Conservation (phyloP, 2,329 filamentous ascomycete genomes). For the Malbranchea zuffiana region DNA sequence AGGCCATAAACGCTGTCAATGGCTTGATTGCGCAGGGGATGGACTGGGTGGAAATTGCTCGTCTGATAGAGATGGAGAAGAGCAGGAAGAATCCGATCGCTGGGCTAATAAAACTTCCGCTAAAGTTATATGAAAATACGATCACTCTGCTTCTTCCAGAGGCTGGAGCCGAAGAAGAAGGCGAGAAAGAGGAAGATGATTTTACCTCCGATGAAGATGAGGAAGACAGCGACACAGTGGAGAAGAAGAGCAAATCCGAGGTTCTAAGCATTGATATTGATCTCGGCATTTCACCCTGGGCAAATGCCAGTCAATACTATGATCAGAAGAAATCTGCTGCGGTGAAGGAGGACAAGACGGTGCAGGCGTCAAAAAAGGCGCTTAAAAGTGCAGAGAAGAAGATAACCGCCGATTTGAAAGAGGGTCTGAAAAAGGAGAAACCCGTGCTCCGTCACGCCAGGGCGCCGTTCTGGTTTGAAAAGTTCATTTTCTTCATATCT, state of each 20-base stretch:
- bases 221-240: slow-evolving; percentile 20
- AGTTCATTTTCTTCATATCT: slow-evolving; percentile 90
- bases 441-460: slow-evolving; percentile 72
- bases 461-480: slow-evolving; percentile 89
- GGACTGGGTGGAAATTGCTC: slow-evolving; percentile 91
- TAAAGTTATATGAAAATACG: slow-evolving; percentile 83
- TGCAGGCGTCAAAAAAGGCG: slow-evolving; percentile 68
- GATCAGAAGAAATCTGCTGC: slow-evolving; percentile 76
- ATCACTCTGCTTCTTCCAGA: slow-evolving; percentile 71
- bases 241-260: slow-evolving; percentile 17
- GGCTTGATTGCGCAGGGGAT: slow-evolving; percentile 85
- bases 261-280: slow-evolving; percentile 71
- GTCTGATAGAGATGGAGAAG: slow-evolving; percentile 79
- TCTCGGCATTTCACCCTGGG: slow-evolving; percentile 69
- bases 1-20: slow-evolving; percentile 86
- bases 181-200: slow-evolving; percentile 39
- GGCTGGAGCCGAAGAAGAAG: slow-evolving; percentile 51
- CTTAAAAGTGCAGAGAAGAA: slow-evolving; percentile 85
- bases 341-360: slow-evolving; percentile 76
- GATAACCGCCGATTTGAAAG: slow-evolving; percentile 74
- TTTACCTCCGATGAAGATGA: slow-evolving; percentile 44
- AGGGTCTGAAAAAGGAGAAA: slow-evolving; percentile 84
- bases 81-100: slow-evolving; percentile 72
- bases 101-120: slow-evolving; percentile 69
- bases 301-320: slow-evolving; percentile 85